Base-by-base conservation (phyloP, 163 green algal species). In the Volvox carteri region DNA sequence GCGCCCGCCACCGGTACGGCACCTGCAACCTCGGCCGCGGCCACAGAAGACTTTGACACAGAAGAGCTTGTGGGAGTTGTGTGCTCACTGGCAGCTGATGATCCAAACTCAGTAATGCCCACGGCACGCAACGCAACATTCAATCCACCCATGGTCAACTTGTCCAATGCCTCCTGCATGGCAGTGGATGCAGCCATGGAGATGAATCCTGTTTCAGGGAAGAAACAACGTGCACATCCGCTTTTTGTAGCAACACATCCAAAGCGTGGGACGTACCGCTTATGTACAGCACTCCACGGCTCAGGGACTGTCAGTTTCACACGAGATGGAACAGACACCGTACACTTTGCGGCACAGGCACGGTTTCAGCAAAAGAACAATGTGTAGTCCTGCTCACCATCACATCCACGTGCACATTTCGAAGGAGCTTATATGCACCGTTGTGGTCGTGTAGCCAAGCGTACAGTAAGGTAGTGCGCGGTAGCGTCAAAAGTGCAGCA, bases 401-500 rank as follows among this genome's bases (percentile, higher is more conserved):
- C 1, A 79, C 3, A 44, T 87, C 62, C 3, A 87, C 42, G 0
- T 42, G 11, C 46, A 74, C 19, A 11, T 65, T 68, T 18, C 60
- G 42, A 14, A 87, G 12, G 4, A 78, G n/a, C 19, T 56, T 70
- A 52, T 83, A 81, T 1, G 62, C 78, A 16, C 58, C 46, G 62
- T 54, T 42, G 30, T 68, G 11, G 37, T 83, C 50, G 6, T 67
- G 7, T 37, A 48, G 14, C 83, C 83, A 88, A 25, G 67, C 67
- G 1, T 74, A 58, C 11, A 81, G 7, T 12, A 88, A 14, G 2
- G 83, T 81, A 1, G 50, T 48, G 25, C 83, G 67, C 2, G 83
- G 83, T 41, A 80, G 39, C n/a, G 83, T 88, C 11, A 88, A 67
- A 11, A 88, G 25, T 9, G 48, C 46, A 0, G 83, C 83, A 1